These are phyloP conservation scores for Aspergillus neotritici DNA, from an alignment of 2,329 filamentous ascomycete species.

Conservation along the genomic window DNA sequence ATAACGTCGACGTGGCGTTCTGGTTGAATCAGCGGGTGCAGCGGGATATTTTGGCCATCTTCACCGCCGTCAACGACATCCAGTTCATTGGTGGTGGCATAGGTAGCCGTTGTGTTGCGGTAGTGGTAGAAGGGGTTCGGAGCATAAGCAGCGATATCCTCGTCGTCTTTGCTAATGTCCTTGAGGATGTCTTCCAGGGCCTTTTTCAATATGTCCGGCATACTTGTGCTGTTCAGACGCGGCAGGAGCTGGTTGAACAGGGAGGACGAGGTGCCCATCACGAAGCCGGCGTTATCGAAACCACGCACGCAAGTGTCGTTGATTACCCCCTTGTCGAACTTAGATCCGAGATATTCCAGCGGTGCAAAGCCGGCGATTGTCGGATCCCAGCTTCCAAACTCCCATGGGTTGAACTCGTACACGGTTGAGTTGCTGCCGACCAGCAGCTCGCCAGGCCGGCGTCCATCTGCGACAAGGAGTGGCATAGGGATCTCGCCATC, in stretches of 20 bases:
- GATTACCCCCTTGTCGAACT: slow-evolving; percentile 60
- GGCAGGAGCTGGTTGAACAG: slow-evolving; percentile 77
- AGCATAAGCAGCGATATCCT: slow-evolving; percentile 68
- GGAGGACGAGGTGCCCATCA: slow-evolving; percentile 80
- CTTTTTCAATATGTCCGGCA: slow-evolving; percentile 48
- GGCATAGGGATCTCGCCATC: slow-evolving; percentile 64
- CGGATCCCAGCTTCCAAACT: slow-evolving; percentile 72
- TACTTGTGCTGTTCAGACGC: slow-evolving; percentile 51
- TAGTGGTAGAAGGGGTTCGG: slow-evolving; percentile 72
- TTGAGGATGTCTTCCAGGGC: slow-evolving; percentile 51
- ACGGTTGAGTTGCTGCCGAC: slow-evolving; percentile 68
- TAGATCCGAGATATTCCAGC: slow-evolving; percentile 64
- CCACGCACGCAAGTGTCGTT: slow-evolving; percentile 63
- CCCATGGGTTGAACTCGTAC: slow-evolving; percentile 73
- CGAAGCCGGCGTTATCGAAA: slow-evolving; percentile 74
- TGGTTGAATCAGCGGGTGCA: slow-evolving; percentile 71
- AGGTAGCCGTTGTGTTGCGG: slow-evolving; percentile 55
- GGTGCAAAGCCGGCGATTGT: slow-evolving; percentile 67
- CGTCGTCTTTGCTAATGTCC: slow-evolving; percentile 51
- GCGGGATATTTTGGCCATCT: slow-evolving; percentile 71
- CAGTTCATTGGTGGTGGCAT: slow-evolving; percentile 50
- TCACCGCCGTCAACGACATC: slow-evolving; percentile 74
- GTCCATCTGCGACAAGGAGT: slow-evolving; percentile 64
- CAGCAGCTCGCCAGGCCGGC: slow-evolving; percentile 56
- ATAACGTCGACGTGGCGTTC: slow-evolving; percentile 69